These are phyloP conservation scores for Phyllachora maydis DNA, from an alignment of 2,329 filamentous ascomycete species.

Conservation along the genomic window DNA sequence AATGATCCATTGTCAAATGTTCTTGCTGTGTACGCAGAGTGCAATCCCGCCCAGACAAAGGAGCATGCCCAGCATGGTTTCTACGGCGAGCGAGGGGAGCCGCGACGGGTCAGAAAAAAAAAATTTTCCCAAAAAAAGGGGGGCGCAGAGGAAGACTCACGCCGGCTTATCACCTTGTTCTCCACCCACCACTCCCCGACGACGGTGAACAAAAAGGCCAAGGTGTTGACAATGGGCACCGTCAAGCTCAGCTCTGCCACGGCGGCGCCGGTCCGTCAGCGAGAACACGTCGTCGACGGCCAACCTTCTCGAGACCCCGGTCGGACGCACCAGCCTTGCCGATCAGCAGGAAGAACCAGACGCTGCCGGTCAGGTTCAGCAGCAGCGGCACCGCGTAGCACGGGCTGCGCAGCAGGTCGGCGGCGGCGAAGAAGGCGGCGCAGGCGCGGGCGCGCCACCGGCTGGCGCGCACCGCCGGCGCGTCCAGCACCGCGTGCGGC, in stretches of 20 bases:
- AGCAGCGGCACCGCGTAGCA: conserved; percentile 70
- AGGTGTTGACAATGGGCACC: conserved; percentile 83
- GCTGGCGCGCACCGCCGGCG: conserved; percentile 28
- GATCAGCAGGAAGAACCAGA: conserved; percentile 94
- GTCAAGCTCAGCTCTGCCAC: conserved; percentile 67
- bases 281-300: too few species aligned
- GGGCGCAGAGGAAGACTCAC: conserved; percentile 21
- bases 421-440: conserved; percentile 49
- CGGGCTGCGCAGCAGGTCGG: conserved; percentile 62
- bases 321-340: conserved; percentile 71
- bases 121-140: too few species aligned
- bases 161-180: conserved; percentile 67
- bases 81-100: too few species aligned
- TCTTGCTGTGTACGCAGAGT: conserved; percentile 57
- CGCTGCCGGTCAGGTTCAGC: conserved; percentile 75
- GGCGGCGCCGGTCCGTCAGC: too few species aligned
- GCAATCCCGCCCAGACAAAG: conserved; percentile 65
- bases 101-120: too few species aligned
- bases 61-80: conserved; percentile 67
- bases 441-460: conserved; percentile 42
- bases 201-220: conserved; percentile 92
- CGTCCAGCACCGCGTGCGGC: conserved; percentile 30
- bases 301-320: too few species aligned
- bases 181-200: conserved; percentile 91
- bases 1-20: too few species aligned